phyloP scores from a whole-genome alignment of 2,329 filamentous ascomycete species.

The Plectosphaerella sp. region DNA sequence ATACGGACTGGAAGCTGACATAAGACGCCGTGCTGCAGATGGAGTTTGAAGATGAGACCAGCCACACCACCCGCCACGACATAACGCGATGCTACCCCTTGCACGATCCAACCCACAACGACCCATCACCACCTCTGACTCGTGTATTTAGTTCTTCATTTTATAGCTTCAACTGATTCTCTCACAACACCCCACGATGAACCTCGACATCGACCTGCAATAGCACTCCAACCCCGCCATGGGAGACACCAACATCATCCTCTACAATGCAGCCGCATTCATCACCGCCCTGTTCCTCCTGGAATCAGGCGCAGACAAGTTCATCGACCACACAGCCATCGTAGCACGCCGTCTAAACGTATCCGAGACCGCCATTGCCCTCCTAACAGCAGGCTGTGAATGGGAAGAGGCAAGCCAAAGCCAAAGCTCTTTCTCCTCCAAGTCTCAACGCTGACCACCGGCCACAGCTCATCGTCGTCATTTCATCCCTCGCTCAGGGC shows the following conservation, averaged over 20 bases:
- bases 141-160: too few species aligned
- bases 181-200: too few species aligned
- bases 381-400: slow-evolving; percentile 49
- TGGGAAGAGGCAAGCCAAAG: slow-evolving; percentile 44
- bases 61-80: too few species aligned
- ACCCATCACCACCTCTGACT: too few species aligned
- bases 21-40: too few species aligned
- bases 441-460: neutral
- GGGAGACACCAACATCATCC: slow-evolving; percentile 3
- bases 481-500: neutral
- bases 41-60: too few species aligned
- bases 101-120: too few species aligned
- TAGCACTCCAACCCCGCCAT: neutral
- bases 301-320: slow-evolving; percentile 47
- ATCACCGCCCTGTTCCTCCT: slow-evolving; percentile 42
- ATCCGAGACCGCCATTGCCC: slow-evolving; percentile 40
- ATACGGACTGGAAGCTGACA: too few species aligned
- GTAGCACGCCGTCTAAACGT: slow-evolving; percentile 39
- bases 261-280: slow-evolving; percentile 36
- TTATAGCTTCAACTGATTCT: too few species aligned
- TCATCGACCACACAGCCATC: slow-evolving; percentile 45
- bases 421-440: neutral
- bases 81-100: too few species aligned
- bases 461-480: slow-evolving; percentile 10
- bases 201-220: too few species aligned